Evolutionary conservation across 768 basidiomycete species (phyloP), one percentile per base, ranked within the genome.

Genomic region (Psilocybe azurescens): DNA sequence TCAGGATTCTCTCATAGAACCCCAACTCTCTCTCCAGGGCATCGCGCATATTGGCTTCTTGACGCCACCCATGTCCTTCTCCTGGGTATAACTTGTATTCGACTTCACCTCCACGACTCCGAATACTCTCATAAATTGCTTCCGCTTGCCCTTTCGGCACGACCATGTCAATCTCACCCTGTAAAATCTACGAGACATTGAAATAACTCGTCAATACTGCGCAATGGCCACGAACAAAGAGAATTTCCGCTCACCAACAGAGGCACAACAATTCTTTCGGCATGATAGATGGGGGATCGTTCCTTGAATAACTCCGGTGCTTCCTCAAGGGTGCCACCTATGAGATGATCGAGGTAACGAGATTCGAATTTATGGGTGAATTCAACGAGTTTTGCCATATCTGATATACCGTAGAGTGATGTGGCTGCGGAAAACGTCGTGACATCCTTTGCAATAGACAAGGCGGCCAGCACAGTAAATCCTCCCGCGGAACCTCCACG

Each of bases 401-500:
- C 88, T 0, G 87, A 87, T 50, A 94, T 77, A 0, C 93, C 93
- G 66, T 81, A 95, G n/a, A 75, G 76, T 0, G 86, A 87, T 2
- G 86, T 81, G 0, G 84, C 89, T 0, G 86, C 90, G 0, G 89
- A 83, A 65, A 89, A 91, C 24, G 81, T 79, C 9, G 71, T 76
- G 11, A 74, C 71, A n/a, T 79, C 72, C 0, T 78, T 73, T 10
- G 77, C 74, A 9, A 74, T 79, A 10, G 79, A 79, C 3, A 82
- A 57, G 1, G 76, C 72, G 9, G 87, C 72, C 36, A 95, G 82
- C 5, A 81, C 80, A 2, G 90, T 91, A 72, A 81, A 92, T 0
- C 93, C 93, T 2, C 93, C 91, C 3, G 91, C 83, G 11, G 89
- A 91, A 0, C 84, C 79, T 0, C 93, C 93, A 2, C 89, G 86